phyloP scores from a whole-genome alignment of 441 rosid species.

The Biscutella laevigata region DNA sequence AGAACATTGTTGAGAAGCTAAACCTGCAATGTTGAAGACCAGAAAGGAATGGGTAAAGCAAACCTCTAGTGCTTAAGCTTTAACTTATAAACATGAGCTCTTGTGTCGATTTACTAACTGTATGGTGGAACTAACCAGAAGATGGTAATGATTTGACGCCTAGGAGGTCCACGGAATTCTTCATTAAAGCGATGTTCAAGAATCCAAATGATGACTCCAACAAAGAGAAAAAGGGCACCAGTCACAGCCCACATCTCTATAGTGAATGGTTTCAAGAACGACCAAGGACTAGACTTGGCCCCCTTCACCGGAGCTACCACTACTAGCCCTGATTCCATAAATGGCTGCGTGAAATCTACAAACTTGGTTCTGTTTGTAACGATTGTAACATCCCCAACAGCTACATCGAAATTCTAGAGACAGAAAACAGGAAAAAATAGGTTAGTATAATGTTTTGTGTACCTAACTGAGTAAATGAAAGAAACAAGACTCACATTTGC shows the following conservation, averaged over 20 bases:
- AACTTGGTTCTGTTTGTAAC: constrained; percentile 69
- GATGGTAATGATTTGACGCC: constrained; percentile 65
- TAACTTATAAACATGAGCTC: neutral
- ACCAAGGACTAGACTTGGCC: constrained; percentile 72
- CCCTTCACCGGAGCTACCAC: constrained; percentile 75
- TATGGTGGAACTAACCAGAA: constrained; percentile 52
- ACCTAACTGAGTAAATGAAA: constrained; percentile 1
- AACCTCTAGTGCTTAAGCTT: constrained; percentile 1
- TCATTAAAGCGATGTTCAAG: constrained; percentile 79
- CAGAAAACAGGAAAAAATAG: neutral
- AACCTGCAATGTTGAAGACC: constrained; percentile 61
- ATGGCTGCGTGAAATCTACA: constrained; percentile 94
- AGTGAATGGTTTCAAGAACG: constrained; percentile 86
- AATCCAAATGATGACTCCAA: constrained; percentile 93
- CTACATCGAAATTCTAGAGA: constrained; percentile 68
- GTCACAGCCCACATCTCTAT: constrained; percentile 83
- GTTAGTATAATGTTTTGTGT: neutral
- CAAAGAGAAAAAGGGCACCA: constrained; percentile 65
- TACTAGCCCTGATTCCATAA: constrained; percentile 83
- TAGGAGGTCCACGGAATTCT: constrained; percentile 86
- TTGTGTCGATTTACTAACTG: neutral
- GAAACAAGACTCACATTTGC: constrained; percentile 47
- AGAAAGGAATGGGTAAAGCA: constrained; percentile 1
- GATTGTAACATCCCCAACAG: constrained; percentile 73
- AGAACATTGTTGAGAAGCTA: constrained; percentile 98